Percentiles rank a stretch among this genome's conserved stretches.
Conservation (phyloP, 225 moss, liverwort and hornwort species). For the Pseudisothecium myosuroides region DNA sequence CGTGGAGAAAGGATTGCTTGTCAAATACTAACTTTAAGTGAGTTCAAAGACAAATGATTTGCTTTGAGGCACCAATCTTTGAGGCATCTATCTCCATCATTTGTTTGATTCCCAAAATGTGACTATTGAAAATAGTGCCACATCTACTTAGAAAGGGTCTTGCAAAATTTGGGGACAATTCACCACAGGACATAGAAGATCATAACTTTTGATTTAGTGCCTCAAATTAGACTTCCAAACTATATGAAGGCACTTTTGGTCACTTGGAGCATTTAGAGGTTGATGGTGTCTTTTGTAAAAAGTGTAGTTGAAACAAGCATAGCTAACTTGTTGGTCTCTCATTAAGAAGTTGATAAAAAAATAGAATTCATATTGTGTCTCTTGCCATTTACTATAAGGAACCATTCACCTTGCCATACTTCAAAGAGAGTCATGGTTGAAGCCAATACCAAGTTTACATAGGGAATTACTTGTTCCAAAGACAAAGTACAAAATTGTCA, state of each 20-base stretch:
- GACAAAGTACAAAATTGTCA: not conserved
- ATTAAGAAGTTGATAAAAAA: not conserved
- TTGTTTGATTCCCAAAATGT: not conserved
- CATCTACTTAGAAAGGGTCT: not conserved
- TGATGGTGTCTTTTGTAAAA: not conserved
- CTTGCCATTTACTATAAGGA: not conserved
- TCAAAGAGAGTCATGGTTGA: not conserved
- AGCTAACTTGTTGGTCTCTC: not conserved
- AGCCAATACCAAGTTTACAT: not conserved
- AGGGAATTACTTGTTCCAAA: not conserved
- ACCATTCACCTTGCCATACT: not conserved
- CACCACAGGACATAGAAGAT: accelerated
- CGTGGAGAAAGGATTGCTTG: accelerated
- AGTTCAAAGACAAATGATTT: not conserved
- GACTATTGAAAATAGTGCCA: not conserved
- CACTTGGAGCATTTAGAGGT: accelerated
- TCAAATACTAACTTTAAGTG: not conserved
- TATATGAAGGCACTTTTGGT: not conserved
- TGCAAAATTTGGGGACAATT: not conserved
- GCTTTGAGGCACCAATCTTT: not conserved
- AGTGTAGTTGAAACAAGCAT: not conserved
- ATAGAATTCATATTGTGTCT: not conserved
- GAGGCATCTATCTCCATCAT: not conserved
- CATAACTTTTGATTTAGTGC: not conserved
- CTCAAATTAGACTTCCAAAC: not conserved